These are phyloP conservation scores for Debaryomyces sp. DNA, from an alignment of 1,139 yeast species.

Conservation along the genomic window DNA sequence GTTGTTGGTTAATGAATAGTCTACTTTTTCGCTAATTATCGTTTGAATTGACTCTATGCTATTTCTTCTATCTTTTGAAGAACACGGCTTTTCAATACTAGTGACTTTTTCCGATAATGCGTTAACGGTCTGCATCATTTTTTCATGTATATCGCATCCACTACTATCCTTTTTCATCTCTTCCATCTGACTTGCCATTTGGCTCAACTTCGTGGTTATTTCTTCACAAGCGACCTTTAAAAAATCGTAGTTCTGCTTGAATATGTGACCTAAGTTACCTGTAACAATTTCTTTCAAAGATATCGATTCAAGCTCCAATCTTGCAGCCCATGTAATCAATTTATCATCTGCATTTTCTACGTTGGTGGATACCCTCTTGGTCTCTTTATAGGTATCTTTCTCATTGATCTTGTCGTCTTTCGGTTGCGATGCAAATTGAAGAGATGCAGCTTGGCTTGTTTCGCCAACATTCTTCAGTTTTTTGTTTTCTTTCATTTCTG, in stretches of 20 bases:
- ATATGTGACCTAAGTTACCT: slow-evolving; percentile 10
- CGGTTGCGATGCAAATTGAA: slow-evolving; percentile 5
- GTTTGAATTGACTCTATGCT: background rate
- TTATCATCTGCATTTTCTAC: slow-evolving; percentile 2
- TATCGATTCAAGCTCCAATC: slow-evolving; percentile 35
- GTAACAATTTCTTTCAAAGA: slow-evolving; percentile 25
- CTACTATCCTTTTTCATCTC: background rate
- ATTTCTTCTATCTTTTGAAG: background rate
- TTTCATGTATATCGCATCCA: background rate
- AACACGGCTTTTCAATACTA: background rate
- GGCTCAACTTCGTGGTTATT: slow-evolving; percentile 2
- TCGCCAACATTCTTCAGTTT: background rate
- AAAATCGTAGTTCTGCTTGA: slow-evolving; percentile 10
- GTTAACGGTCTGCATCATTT: background rate
- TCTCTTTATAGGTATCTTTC: background rate
- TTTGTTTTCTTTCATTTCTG: background rate
- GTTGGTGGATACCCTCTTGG: too few species aligned
- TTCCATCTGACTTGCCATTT: slow-evolving; percentile 1
- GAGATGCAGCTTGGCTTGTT: slow-evolving; percentile 5
- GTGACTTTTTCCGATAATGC: background rate
- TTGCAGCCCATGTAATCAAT: slow-evolving; percentile 33
- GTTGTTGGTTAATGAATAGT: background rate
- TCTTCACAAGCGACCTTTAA: slow-evolving; percentile 1
- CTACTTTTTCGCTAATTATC: background rate
- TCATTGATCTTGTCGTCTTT: background rate